Base-by-base conservation (phyloP, 2,329 filamentous ascomycete genomes). In the Xylaria sp. region DNA sequence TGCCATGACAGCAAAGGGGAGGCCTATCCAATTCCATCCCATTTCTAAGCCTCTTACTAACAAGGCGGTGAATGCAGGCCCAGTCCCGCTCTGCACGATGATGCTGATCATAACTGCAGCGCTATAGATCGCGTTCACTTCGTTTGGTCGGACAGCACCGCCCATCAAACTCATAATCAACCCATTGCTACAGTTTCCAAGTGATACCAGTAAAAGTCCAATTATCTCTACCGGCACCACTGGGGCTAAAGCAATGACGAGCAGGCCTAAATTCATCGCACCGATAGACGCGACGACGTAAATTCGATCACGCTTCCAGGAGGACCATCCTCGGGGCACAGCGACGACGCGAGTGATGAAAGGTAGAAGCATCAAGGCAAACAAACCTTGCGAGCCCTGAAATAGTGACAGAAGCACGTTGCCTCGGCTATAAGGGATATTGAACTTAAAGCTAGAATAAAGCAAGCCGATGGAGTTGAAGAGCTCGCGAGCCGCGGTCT, bases 91-190 rank as follows among this genome's bases (percentile, higher is more conserved):
- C 8, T 48, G 46, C n/a, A 48, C 46, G n/a, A 48, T 20, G n/a
- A 20, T 48, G 46, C 46, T 20, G 6, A 48, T 9, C 46, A 48
- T 48, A 8, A 48, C n/a, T 48, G 46, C 46, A 20, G 46, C 46
- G 46, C 46, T 48, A 48, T 48, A 48, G 18, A 48, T 48, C n/a
- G 46, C 46, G 9, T n/a, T 48, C n/a, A 48, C 46, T 23, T 48
- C 46, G 20, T 48, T 23, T 10, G 46, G 8, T 48, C 46, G 46
- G 1, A 48, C 46, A 10, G 18, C 46, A 48, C 46, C 46, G 18
- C 46, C 46, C 46, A 48, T 48, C 46, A 48, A 48, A 23, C 46
- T 48, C 46, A 48, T 48, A 8, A 48, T 8, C 10, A 48, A 7
- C 12, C 46, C 46, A 4, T 48, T 48, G 46, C 46, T 48, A 8